Percentiles rank a stretch among this genome's conserved stretches.
These are phyloP conservation scores for Penicillium digitatum DNA, from an alignment of 2,329 filamentous ascomycete genomes.

Conservation along the genomic window DNA sequence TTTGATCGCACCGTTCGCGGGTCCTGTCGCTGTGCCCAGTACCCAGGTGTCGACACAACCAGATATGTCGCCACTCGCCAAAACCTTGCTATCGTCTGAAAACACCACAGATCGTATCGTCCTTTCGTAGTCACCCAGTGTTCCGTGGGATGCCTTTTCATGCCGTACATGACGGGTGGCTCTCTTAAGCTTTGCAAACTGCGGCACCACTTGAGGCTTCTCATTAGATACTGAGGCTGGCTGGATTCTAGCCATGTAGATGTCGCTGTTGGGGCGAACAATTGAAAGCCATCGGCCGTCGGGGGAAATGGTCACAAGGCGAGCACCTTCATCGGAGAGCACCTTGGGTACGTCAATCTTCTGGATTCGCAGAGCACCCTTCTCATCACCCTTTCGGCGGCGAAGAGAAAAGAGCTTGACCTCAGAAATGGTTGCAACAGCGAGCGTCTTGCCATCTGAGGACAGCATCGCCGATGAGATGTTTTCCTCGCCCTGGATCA, in stretches of 20 bases:
- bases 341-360: slow-evolving; percentile 62
- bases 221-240: slow-evolving; percentile 40
- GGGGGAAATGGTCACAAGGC: slow-evolving; percentile 54
- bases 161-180: slow-evolving; percentile 30
- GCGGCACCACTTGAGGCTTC: slow-evolving; percentile 45
- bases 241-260: slow-evolving; percentile 52
- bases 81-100: slow-evolving; percentile 71
- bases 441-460: slow-evolving; percentile 65
- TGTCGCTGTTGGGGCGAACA: slow-evolving; percentile 58
- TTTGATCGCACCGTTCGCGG: slow-evolving; percentile 34
- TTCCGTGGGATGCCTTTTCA: slow-evolving; percentile 57
- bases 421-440: slow-evolving; percentile 69
- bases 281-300: slow-evolving; percentile 45
- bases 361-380: slow-evolving; percentile 63
- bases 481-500: slow-evolving; percentile 69
- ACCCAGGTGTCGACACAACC: slow-evolving; percentile 88
- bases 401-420: slow-evolving; percentile 73
- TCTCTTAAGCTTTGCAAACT: slow-evolving; percentile 41
- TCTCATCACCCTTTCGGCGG: slow-evolving; percentile 49
- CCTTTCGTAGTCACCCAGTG: slow-evolving; percentile 71
- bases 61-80: slow-evolving; percentile 75
- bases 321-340: slow-evolving; percentile 61
- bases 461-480: slow-evolving; percentile 73
- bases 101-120: slow-evolving; percentile 72
- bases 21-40: slow-evolving; percentile 51